Evolutionary conservation across 352 stramenopile species (phyloP).

Genomic region (Globisporangium parvum): DNA sequence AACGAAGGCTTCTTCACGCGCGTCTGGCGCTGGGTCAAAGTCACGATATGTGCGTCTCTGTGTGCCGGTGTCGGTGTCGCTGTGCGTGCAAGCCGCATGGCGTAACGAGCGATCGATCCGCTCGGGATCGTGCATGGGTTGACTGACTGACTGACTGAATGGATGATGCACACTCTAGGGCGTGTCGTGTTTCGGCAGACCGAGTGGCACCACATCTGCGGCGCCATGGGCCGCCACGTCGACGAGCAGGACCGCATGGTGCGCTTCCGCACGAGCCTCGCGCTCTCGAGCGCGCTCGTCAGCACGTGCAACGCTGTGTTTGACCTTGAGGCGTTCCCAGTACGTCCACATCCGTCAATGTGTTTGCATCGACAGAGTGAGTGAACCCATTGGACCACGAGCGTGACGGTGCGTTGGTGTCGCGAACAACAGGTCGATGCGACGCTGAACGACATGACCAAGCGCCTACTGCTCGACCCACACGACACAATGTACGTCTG

Average conservation of each 20-base stretch:
- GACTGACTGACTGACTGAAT: too few relatives aligned
- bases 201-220: constrained; percentile 71
- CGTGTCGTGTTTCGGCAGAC: constrained; percentile 58
- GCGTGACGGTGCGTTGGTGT: constrained; percentile 2
- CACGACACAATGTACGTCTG: constrained; percentile 36
- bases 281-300: constrained; percentile 52
- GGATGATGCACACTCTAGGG: constrained; percentile 25
- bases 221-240: constrained; percentile 21
- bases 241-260: constrained; percentile 60
- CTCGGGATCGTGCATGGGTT: background rate
- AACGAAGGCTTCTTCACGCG: constrained; percentile 48
- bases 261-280: constrained; percentile 68
- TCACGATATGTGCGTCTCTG: constrained; percentile 38
- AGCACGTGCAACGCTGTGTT: constrained; percentile 77
- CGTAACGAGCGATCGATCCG: background rate
- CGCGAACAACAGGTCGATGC: constrained; percentile 32
- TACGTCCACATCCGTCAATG: constrained; percentile 8
- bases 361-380: background rate
- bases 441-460: constrained; percentile 51
- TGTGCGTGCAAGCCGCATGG: background rate
- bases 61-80: too few relatives aligned
- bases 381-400: too few relatives aligned
- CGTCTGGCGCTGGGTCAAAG: constrained; percentile 71
- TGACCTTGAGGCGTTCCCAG: constrained; percentile 63
- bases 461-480: constrained; percentile 37